These are phyloP conservation scores for Tillandsia leiboldiana DNA, from an alignment of 176 grass and related monocot species.

Conservation along the genomic window DNA sequence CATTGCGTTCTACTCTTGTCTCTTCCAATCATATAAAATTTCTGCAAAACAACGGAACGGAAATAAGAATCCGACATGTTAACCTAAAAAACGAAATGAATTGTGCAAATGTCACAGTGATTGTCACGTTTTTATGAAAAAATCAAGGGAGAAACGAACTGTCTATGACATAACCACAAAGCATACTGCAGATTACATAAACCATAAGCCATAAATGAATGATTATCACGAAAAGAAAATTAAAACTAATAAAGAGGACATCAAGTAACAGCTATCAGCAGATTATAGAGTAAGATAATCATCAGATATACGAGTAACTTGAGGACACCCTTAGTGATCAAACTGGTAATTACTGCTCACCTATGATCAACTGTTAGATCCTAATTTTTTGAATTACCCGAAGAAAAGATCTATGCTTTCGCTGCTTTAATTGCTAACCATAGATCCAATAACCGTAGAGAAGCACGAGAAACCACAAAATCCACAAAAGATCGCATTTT, in stretches of 20 bases:
- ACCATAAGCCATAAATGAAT: background rate
- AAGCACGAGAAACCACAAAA: background rate
- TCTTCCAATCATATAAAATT: constrained; percentile 85
- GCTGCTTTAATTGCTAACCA: background rate
- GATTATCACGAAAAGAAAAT: background rate
- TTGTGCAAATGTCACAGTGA: background rate
- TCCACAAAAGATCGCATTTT: background rate
- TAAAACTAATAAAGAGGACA: background rate
- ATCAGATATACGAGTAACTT: background rate
- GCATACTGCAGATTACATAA: background rate
- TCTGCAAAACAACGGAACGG: constrained; percentile 44
- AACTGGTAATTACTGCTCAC: too few relatives aligned
- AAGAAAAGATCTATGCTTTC: background rate
- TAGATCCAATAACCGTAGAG: background rate
- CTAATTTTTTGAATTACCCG: too few relatives aligned
- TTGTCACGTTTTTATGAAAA: background rate
- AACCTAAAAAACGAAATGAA: constrained; percentile 9
- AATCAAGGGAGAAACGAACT: background rate
- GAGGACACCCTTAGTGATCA: background rate
- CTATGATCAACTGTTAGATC: too few relatives aligned
- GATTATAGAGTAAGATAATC: background rate
- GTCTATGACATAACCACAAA: background rate
- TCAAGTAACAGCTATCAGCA: constrained; percentile 1
- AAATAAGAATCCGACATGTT: constrained; percentile 1
- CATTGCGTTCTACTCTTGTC: constrained; percentile 63